These are phyloP conservation scores for Phaeomoniella chlamydospora DNA, from an alignment of 2,329 filamentous ascomycete genomes.

Conservation along the genomic window DNA sequence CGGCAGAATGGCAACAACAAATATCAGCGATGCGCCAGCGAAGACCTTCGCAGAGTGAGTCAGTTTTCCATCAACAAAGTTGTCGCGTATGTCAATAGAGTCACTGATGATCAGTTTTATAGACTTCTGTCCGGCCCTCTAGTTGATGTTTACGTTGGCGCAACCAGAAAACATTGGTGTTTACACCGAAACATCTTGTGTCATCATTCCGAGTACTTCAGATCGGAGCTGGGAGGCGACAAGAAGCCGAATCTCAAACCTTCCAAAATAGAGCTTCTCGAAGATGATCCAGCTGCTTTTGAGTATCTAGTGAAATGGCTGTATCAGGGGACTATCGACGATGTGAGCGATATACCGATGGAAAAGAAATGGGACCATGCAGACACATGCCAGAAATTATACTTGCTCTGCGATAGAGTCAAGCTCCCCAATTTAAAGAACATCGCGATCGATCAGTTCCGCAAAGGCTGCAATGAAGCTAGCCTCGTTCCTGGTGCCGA, in stretches of 20 bases:
- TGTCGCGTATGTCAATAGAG: neutral
- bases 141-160: slow-evolving; percentile 36
- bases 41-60: slow-evolving; percentile 39
- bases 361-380: slow-evolving; percentile 39
- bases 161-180: slow-evolving; percentile 31
- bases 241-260: slow-evolving; percentile 15
- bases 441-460: slow-evolving; percentile 38
- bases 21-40: slow-evolving; percentile 15
- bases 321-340: slow-evolving; percentile 38
- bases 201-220: slow-evolving; percentile 35
- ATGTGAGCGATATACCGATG: slow-evolving; percentile 28
- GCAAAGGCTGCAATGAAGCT: slow-evolving; percentile 32
- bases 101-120: slow-evolving; percentile 2
- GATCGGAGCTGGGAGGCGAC: slow-evolving; percentile 19
- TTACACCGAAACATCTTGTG: slow-evolving; percentile 38
- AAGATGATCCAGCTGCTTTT: slow-evolving; percentile 36
- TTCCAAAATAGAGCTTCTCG: slow-evolving; percentile 28
- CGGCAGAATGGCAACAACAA: slow-evolving; percentile 1
- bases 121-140: slow-evolving; percentile 38
- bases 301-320: slow-evolving; percentile 42
- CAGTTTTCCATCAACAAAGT: slow-evolving; percentile 2
- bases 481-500: slow-evolving; percentile 38
- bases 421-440: slow-evolving; percentile 36
- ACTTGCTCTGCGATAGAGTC: slow-evolving; percentile 36
- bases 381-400: slow-evolving; percentile 37